Percentiles rank a stretch among this genome's conserved stretches.
phyloP scores from a whole-genome alignment of 495 filamentous ascomycete genomes.

The Zalerion maritima region DNA sequence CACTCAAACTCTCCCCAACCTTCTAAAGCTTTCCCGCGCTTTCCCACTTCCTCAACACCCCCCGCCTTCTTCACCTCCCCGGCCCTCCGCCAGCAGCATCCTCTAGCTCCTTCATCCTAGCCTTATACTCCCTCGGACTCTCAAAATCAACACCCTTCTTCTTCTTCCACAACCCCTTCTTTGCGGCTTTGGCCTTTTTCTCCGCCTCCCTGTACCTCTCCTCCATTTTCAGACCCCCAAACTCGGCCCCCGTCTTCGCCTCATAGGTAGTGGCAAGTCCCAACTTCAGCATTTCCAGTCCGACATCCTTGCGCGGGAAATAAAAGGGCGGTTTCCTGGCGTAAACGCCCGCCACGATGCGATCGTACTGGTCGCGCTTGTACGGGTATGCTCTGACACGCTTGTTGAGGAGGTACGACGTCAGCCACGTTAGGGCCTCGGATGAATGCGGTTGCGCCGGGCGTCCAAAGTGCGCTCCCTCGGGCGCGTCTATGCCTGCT shows the following conservation, averaged over 20 bases:
- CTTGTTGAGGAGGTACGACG: conserved; percentile 51
- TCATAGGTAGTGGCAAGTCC: conserved; percentile 88
- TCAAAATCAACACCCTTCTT: conserved; percentile 43
- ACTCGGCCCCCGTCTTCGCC: conserved; percentile 75
- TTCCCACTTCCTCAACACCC: too few relatives aligned
- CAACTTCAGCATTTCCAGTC: conserved; percentile 69
- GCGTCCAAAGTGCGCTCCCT: conserved; percentile 79
- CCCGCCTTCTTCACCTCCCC: too few relatives aligned
- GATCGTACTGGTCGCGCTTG: conserved; percentile 78
- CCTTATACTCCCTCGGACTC: conserved; percentile 81
- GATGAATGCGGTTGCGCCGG: conserved; percentile 70
- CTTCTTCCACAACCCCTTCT: conserved; percentile 66
- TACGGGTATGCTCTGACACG: conserved; percentile 69
- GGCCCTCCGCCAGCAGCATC: too few relatives aligned
- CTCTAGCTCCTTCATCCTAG: too few relatives aligned
- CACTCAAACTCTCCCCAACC: too few relatives aligned
- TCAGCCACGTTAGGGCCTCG: conserved; percentile 70
- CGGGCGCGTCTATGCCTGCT: conserved; percentile 86
- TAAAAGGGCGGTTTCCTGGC: conserved; percentile 49
- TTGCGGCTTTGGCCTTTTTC: conserved; percentile 48
- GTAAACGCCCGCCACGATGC: conserved; percentile 74
- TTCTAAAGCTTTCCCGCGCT: too few relatives aligned
- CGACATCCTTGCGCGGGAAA: conserved; percentile 60
- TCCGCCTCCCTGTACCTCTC: conserved; percentile 58
- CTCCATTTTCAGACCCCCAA: conserved; percentile 50